These are phyloP conservation scores for Ophiocordyceps polyrhachis-furcata DNA, from an alignment of 2,329 filamentous ascomycete species.

Conservation along the genomic window DNA sequence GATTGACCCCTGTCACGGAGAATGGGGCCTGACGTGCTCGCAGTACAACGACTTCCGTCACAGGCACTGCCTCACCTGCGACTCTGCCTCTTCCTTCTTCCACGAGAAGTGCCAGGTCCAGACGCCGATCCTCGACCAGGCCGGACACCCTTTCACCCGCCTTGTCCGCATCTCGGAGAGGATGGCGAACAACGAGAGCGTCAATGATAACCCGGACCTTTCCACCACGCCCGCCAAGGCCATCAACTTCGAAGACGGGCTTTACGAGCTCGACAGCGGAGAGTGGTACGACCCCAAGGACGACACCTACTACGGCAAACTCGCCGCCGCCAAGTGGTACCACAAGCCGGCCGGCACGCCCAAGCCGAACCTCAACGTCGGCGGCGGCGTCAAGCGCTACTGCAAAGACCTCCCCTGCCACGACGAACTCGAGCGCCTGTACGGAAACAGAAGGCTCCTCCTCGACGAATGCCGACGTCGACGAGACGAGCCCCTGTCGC, in stretches of 20 bases:
- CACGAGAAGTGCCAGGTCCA: not conserved
- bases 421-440: not conserved
- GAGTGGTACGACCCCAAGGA: constrained; percentile 1
- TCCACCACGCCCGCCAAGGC: not conserved
- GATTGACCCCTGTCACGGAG: not conserved
- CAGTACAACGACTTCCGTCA: not conserved
- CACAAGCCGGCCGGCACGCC: not conserved
- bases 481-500: not conserved
- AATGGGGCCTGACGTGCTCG: not conserved
- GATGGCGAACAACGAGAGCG: not conserved
- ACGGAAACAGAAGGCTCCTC: not conserved
- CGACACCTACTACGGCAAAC: not conserved
- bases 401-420: not conserved
- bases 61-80: not conserved
- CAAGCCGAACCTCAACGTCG: not conserved
- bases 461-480: not conserved
- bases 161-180: constrained; percentile 1
- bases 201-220: not conserved
- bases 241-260: not conserved
- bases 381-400: not conserved
- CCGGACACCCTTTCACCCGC: not conserved
- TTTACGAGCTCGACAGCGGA: not conserved
- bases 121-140: not conserved
- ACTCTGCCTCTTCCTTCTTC: not conserved
- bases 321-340: not conserved